These are phyloP conservation scores for Phytophthora chlamydospora DNA, from an alignment of 352 stramenopile genomes.

Conservation along the genomic window DNA sequence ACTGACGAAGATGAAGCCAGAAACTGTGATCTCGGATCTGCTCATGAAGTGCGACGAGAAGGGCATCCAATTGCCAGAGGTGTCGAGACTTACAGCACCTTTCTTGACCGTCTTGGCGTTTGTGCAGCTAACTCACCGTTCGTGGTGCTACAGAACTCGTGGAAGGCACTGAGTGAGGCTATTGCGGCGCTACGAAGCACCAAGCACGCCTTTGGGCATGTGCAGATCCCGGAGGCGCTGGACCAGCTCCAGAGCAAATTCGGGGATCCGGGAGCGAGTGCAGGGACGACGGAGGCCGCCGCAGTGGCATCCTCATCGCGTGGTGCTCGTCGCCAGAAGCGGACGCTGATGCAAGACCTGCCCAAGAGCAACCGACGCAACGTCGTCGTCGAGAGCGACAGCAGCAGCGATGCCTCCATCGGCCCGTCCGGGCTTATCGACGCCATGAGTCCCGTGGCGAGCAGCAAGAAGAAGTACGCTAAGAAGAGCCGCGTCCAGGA, in stretches of 20 bases:
- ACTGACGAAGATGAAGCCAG: slow-evolving; percentile 49
- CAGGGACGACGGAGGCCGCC: not conserved
- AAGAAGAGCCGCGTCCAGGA: slow-evolving; percentile 49
- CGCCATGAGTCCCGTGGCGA: slow-evolving; percentile 31
- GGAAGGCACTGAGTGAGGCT: slow-evolving; percentile 47
- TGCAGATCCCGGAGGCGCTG: slow-evolving; percentile 55
- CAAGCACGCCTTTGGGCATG: slow-evolving; percentile 46
- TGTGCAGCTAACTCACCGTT: not conserved
- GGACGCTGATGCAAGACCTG: slow-evolving; percentile 29
- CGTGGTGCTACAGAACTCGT: slow-evolving; percentile 37
- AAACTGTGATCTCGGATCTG: slow-evolving; percentile 63
- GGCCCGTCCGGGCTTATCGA: not conserved
- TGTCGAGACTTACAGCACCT: slow-evolving; percentile 9
- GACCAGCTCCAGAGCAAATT: slow-evolving; percentile 45
- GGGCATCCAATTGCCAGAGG: slow-evolving; percentile 47
- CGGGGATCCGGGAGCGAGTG: slow-evolving; percentile 2
- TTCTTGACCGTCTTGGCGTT: not conserved
- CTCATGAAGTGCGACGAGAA: slow-evolving; percentile 70
- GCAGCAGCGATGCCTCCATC: not conserved
- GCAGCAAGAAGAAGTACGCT: slow-evolving; percentile 35
- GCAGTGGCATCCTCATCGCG: slow-evolving; percentile 4
- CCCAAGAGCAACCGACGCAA: slow-evolving; percentile 30
- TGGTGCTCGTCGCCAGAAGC: slow-evolving; percentile 18
- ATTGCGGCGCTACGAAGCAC: slow-evolving; percentile 44
- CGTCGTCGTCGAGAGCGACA: slow-evolving; percentile 14